phyloP scores from a whole-genome alignment of 306 rosid species.

The Vicia sativa region DNA sequence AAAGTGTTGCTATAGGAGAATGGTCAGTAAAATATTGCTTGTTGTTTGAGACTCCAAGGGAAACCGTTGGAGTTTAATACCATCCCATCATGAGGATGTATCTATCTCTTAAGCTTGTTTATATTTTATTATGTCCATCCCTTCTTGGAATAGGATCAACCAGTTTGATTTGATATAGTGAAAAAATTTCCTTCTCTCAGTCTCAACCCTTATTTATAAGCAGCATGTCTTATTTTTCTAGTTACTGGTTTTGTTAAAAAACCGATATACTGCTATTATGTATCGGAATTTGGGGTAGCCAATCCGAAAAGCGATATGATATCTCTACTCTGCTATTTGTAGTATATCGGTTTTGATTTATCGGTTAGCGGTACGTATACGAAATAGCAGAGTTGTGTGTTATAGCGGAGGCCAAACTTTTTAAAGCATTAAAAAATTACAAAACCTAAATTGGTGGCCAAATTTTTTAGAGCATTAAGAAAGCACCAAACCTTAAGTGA shows the following conservation, averaged over 20 bases:
- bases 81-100: conserved; percentile 2
- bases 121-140: conserved; percentile 18
- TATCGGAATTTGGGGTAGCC: no score
- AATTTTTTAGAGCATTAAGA: no score
- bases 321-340: no score
- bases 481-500: no score
- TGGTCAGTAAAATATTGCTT: conserved; percentile 23
- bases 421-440: no score
- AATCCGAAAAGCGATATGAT: no score
- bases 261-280: no score
- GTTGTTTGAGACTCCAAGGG: background rate
- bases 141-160: conserved; percentile 31
- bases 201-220: background rate
- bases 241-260: background rate
- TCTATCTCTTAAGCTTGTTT: conserved; percentile 25
- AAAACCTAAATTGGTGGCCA: no score
- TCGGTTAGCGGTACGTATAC: no score
- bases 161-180: conserved; percentile 22
- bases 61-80: conserved; percentile 21
- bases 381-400: no score
- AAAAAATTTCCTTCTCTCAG: background rate
- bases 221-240: background rate
- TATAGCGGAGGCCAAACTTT: no score
- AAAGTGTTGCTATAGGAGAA: conserved; percentile 15
- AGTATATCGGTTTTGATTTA: no score